A percentile compares a stretch with the other conserved stretches of the same genome.
These are phyloP conservation scores for Coemansia sp. DNA, from an alignment of 192 early-diverging fungal species.

Conservation along the genomic window DNA sequence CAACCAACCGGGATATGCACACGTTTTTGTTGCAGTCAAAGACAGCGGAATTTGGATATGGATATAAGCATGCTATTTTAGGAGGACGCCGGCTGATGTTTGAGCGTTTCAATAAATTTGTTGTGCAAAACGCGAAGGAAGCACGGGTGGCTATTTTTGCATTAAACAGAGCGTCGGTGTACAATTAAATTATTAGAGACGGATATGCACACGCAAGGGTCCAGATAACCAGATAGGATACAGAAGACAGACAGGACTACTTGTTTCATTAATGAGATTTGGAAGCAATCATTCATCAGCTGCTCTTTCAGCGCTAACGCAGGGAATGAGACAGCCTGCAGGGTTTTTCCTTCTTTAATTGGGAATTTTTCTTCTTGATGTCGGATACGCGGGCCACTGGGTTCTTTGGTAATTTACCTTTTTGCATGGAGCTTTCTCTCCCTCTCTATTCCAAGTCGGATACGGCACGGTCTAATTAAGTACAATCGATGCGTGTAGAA, in stretches of 20 bases:
- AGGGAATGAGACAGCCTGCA: slow-evolving; percentile 2
- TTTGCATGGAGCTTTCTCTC: too few relatives aligned
- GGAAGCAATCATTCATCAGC: not conserved
- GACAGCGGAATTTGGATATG: slow-evolving; percentile 1
- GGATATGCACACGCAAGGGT: slow-evolving; percentile 9
- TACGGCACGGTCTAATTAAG: not conserved
- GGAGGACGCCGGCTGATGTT: not conserved
- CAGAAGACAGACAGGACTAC: not conserved
- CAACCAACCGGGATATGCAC: not conserved
- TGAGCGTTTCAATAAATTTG: too few relatives aligned
- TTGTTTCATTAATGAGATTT: not conserved
- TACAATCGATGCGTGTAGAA: not conserved
- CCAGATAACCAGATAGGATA: slow-evolving; percentile 9
- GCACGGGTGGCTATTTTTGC: slow-evolving; percentile 2
- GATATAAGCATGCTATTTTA: slow-evolving; percentile 5
- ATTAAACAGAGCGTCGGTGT: not conserved
- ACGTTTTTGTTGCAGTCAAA: slow-evolving; percentile 8
- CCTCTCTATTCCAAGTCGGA: not conserved
- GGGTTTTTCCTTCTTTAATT: not conserved
- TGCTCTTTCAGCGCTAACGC: not conserved
- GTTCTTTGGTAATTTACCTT: not conserved
- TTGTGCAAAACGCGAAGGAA: not conserved
- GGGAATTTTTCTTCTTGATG: not conserved
- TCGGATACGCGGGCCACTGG: not conserved
- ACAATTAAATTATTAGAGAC: not conserved